Evolutionary conservation across 2,329 filamentous ascomycete species (phyloP), one percentile per base, ranked within the genome.

Genomic region (Aspergillus sp.): DNA sequence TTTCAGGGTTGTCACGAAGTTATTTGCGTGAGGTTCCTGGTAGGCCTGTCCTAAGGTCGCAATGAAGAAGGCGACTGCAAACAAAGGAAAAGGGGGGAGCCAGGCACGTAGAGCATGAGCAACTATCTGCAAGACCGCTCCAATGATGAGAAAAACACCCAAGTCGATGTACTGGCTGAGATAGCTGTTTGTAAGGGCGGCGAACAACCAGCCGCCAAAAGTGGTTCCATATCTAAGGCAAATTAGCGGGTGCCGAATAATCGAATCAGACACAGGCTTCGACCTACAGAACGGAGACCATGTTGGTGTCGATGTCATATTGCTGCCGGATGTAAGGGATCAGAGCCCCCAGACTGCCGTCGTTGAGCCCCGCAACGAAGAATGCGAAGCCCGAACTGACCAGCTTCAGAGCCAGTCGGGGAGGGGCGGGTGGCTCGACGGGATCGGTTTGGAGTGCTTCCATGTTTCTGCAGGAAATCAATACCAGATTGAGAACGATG

Each of bases 301-400:
- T 74, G 21, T 79, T 80, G 0, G 83, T 86, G 12, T 72, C 79
- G 46, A 87, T 79, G 5, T 74, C 61, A 64, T 87, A 87, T 3
- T 81, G 79, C 5, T 79, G 76, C 4, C 88, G 78, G 9, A 89
- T 78, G 64, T 88, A 87, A 0, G 86, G 87, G 1, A 88, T 81
- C 14, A 89, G 62, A 1, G 86, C 80, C 2, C 87, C 87, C 1
- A 88, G 74, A 59, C 82, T 86, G 33, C 86, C 86, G 67, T 89
- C 87, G 56, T 87, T 89, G 48, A 84, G 77, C 0, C 87, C 86
- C 0, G 86, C 84, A 31, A 86, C 84, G 65, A 89, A 87, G 73
- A 88, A 89, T 0, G 84, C 85, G 61, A 87, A 82, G 0, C 81
- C 82, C 2, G 82, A 79, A 44, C 82, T 82, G 39, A 81, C 54